Conservation (phyloP, 805 yeast genomes). For the Candida jianshihensis region DNA sequence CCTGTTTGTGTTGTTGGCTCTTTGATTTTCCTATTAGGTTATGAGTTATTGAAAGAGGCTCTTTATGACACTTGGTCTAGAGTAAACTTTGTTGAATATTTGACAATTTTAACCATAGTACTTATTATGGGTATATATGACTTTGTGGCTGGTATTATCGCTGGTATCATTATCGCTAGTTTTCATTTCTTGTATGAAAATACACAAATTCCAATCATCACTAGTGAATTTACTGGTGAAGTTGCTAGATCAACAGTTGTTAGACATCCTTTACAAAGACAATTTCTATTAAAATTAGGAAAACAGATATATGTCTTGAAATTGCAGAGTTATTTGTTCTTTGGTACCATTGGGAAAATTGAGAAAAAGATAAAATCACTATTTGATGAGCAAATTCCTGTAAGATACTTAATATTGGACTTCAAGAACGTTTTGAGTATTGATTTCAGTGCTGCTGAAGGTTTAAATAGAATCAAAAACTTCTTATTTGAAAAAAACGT, state of each 20-base stretch:
- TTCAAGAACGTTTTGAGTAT: conserved; percentile 73
- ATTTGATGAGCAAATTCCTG: conserved; percentile 55
- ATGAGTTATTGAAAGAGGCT: conserved; percentile 84
- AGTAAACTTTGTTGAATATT: conserved; percentile 69
- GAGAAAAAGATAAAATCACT: conserved; percentile 65
- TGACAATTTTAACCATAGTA: conserved; percentile 81
- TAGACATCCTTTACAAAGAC: conserved; percentile 84
- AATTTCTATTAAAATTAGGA: conserved; percentile 78
- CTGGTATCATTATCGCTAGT: conserved; percentile 87
- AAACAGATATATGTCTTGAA: conserved; percentile 85
- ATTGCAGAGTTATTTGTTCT: conserved; percentile 82
- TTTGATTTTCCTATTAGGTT: conserved; percentile 81
- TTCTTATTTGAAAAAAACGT: conserved; percentile 63
- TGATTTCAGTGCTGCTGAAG: conserved; percentile 95
- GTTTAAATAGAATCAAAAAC: conserved; percentile 80
- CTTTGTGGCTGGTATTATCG: conserved; percentile 86
- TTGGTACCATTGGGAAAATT: conserved; percentile 91
- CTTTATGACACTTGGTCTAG: conserved; percentile 78
- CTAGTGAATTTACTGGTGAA: conserved; percentile 77
- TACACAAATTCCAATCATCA: conserved; percentile 73
- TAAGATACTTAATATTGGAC: conserved; percentile 78
- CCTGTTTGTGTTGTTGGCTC: conserved; percentile 97
- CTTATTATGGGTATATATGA: conserved; percentile 93
- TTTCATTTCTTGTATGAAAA: conserved; percentile 93
- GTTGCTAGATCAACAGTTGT: conserved; percentile 89